phyloP scores from a whole-genome alignment of 495 filamentous ascomycete genomes.

The Hyaloscypha hepaticicola region DNA sequence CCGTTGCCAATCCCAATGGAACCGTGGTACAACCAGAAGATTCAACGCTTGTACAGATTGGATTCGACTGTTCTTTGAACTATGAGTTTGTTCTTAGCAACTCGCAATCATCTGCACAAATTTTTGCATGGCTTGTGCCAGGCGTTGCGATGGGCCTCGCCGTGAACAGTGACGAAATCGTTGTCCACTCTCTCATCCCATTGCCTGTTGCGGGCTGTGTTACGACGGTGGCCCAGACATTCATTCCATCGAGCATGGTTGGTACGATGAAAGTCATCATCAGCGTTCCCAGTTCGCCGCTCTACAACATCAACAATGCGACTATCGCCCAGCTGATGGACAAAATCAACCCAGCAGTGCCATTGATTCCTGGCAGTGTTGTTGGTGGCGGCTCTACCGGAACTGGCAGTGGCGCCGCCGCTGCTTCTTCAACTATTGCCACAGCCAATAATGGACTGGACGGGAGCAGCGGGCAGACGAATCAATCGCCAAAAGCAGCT shows the following conservation, averaged over 20 bases:
- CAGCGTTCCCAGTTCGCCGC: slow-evolving; percentile 59
- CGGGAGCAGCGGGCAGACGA: slow-evolving; percentile 36
- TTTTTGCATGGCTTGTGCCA: slow-evolving; percentile 77
- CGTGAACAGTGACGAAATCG: slow-evolving; percentile 49
- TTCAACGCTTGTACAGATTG: slow-evolving; percentile 72
- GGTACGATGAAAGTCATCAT: slow-evolving; percentile 62
- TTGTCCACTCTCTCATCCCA: slow-evolving; percentile 73
- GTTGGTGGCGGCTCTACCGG: slow-evolving; percentile 38
- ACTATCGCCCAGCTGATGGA: slow-evolving; percentile 66
- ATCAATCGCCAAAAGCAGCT: slow-evolving; percentile 54
- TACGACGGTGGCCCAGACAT: slow-evolving; percentile 76
- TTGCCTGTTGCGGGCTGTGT: slow-evolving; percentile 82
- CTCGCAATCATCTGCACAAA: slow-evolving; percentile 72
- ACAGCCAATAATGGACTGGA: slow-evolving; percentile 36
- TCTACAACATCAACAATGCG: slow-evolving; percentile 68
- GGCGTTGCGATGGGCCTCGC: slow-evolving; percentile 69
- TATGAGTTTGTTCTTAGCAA: slow-evolving; percentile 77
- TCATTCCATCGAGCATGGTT: slow-evolving; percentile 66
- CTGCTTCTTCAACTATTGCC: slow-evolving; percentile 16
- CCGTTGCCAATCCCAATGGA: slow-evolving; percentile 61
- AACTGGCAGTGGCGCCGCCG: slow-evolving; percentile 23
- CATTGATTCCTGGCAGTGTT: slow-evolving; percentile 61
- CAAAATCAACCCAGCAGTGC: slow-evolving; percentile 83
- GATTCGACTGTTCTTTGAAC: slow-evolving; percentile 75
- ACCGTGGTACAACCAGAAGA: slow-evolving; percentile 51